Evolutionary conservation across 768 basidiomycete species (phyloP).

Genomic region (Agaricus sinodeliciosus): DNA sequence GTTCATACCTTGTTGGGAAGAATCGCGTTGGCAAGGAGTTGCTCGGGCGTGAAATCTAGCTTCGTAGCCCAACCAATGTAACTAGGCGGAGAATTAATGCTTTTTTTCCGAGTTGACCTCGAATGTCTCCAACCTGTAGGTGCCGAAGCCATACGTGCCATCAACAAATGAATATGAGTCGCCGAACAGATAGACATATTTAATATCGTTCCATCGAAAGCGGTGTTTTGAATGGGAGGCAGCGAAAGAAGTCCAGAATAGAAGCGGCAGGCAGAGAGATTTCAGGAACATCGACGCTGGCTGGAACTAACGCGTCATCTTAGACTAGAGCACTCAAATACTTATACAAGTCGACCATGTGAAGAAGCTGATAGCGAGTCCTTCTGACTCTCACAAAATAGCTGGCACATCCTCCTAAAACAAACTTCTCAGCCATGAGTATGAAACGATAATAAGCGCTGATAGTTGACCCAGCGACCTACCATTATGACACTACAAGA

Average conservation of each 20-base stretch:
- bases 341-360: too few relatives aligned
- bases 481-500: too few relatives aligned
- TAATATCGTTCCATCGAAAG: slow-evolving; percentile 36
- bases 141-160: not conserved
- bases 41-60: slow-evolving; percentile 3
- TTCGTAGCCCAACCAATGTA: slow-evolving; percentile 2
- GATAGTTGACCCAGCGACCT: too few relatives aligned
- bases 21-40: not conserved
- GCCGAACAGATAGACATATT: slow-evolving; percentile 2
- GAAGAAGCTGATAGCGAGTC: too few relatives aligned
- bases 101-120: not conserved
- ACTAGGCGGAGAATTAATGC: not conserved
- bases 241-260: not conserved
- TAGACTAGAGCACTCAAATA: too few relatives aligned
- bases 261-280: not conserved
- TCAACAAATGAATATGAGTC: slow-evolving; percentile 5
- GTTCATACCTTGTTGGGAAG: slow-evolving; percentile 1
- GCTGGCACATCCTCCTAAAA: too few relatives aligned
- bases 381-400: too few relatives aligned
- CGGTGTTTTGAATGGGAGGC: not conserved
- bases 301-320: too few relatives aligned
- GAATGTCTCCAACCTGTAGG: not conserved
- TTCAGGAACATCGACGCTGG: not conserved
- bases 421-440: too few relatives aligned
- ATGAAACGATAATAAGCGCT: too few relatives aligned